These are phyloP conservation scores for Magnolia changhungtana DNA, from an alignment of 164 flowering plant genomes.

Conservation along the genomic window DNA sequence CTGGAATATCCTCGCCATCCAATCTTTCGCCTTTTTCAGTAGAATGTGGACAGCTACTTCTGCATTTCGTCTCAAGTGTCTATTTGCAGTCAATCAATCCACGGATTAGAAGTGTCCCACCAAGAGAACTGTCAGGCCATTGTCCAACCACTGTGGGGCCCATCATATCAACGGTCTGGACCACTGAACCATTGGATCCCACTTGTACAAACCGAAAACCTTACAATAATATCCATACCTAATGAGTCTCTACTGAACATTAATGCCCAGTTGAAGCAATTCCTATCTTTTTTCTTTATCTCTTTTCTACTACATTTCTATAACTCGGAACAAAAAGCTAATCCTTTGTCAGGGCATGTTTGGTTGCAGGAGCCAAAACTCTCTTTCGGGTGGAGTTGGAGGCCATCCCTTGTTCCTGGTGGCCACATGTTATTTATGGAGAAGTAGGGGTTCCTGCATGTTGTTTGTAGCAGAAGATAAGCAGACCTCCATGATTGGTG, in stretches of 20 bases:
- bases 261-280: not conserved
- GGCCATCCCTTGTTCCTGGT: slow-evolving; percentile 47
- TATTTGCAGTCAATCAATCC: not conserved
- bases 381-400: slow-evolving; percentile 31
- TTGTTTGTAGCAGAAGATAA: slow-evolving; percentile 33
- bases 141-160: not conserved
- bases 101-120: not conserved
- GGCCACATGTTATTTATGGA: slow-evolving; percentile 11
- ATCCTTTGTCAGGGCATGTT: slow-evolving; percentile 1
- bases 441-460: slow-evolving; percentile 28
- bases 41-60: not conserved
- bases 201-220: not conserved
- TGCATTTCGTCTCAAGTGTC: not conserved
- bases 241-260: not conserved
- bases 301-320: not conserved
- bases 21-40: not conserved
- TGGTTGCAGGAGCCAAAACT: slow-evolving; percentile 15
- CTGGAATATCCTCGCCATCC: not conserved
- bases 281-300: not conserved
- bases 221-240: not conserved
- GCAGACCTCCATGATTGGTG: slow-evolving; percentile 35
- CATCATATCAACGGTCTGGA: not conserved
- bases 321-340: not conserved
- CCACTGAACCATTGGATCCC: not conserved
- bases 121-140: not conserved